Conservation (phyloP, 495 filamentous ascomycete species). For the Bacidia rubella region DNA sequence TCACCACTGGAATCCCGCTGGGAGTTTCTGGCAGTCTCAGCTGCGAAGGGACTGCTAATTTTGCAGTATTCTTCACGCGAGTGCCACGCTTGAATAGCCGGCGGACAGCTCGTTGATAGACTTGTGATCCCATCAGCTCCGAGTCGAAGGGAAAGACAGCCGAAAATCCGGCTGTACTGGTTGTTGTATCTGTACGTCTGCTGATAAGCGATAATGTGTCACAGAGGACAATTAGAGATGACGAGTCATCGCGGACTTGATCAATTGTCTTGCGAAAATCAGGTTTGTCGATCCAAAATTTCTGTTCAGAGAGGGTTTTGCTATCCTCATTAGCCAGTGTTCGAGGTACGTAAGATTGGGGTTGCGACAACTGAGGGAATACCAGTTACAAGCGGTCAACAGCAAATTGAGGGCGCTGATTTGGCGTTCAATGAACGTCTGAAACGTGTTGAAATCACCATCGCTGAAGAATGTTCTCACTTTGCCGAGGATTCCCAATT, state of each 20-base stretch:
- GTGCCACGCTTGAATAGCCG: background rate
- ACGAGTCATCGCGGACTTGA: constrained; percentile 4
- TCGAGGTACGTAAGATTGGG: too few relatives aligned
- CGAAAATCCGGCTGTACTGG: background rate
- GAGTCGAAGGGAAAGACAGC: constrained; percentile 2
- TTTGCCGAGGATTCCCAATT: constrained; percentile 10
- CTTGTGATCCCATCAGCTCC: background rate
- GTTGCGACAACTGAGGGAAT: too few relatives aligned
- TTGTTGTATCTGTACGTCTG: background rate
- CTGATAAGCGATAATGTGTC: background rate
- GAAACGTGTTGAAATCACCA: constrained; percentile 1
- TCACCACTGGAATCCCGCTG: too few relatives aligned
- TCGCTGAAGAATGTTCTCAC: constrained; percentile 1
- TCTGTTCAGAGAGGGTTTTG: constrained; percentile 8
- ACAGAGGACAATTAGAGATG: constrained; percentile 3
- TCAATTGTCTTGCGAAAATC: background rate
- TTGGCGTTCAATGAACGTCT: constrained; percentile 8
- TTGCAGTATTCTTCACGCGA: too few relatives aligned
- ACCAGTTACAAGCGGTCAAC: constrained; percentile 13
- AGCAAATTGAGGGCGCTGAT: constrained; percentile 16
- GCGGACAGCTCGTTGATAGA: constrained; percentile 4
- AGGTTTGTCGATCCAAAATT: background rate
- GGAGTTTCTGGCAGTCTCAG: too few relatives aligned
- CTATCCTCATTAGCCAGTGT: background rate
- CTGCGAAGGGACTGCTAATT: too few relatives aligned